Evolutionary conservation across 2,329 filamentous ascomycete species (phyloP).

Genomic region (Achaetomium macrosporum): DNA sequence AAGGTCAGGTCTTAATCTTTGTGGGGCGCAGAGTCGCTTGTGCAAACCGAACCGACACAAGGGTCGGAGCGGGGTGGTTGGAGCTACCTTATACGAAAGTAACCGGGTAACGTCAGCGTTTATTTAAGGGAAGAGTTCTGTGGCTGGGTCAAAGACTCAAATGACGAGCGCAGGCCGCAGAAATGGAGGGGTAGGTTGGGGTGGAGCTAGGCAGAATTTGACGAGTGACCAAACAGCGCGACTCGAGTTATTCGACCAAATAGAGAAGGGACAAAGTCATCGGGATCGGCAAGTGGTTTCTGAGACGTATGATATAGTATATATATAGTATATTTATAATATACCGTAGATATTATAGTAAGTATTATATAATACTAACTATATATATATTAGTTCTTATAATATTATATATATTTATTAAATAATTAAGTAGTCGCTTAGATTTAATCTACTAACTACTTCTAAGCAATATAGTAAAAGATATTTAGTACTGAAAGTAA

Average conservation of each 20-base stretch:
- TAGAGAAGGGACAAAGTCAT: too few relatives aligned
- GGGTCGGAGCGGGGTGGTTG: slow-evolving; percentile 19
- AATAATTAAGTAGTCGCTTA: too few relatives aligned
- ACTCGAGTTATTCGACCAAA: neutral
- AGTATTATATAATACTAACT: too few relatives aligned
- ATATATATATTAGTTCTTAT: too few relatives aligned
- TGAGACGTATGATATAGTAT: too few relatives aligned
- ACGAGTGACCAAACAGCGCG: neutral
- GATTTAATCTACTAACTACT: too few relatives aligned
- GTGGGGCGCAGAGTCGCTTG: slow-evolving; percentile 11
- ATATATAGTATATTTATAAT: too few relatives aligned
- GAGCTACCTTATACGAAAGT: slow-evolving; percentile 11
- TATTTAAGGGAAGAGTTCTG: neutral
- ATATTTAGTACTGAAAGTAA: too few relatives aligned
- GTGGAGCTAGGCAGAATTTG: slow-evolving; percentile 10
- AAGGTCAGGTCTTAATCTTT: neutral
- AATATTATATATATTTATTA: too few relatives aligned
- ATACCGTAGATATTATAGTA: too few relatives aligned
- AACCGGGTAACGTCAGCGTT: neutral
- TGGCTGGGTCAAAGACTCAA: slow-evolving; percentile 14
- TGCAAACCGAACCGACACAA: slow-evolving; percentile 5
- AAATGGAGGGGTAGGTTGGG: slow-evolving; percentile 10
- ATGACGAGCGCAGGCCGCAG: neutral
- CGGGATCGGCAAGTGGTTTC: too few relatives aligned
- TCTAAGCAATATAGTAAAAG: too few relatives aligned